Percentiles rank a stretch among this genome's conserved stretches.
Evolutionary conservation across 176 grass and related monocot genomes (phyloP).

Genomic region (Carex pumila): DNA sequence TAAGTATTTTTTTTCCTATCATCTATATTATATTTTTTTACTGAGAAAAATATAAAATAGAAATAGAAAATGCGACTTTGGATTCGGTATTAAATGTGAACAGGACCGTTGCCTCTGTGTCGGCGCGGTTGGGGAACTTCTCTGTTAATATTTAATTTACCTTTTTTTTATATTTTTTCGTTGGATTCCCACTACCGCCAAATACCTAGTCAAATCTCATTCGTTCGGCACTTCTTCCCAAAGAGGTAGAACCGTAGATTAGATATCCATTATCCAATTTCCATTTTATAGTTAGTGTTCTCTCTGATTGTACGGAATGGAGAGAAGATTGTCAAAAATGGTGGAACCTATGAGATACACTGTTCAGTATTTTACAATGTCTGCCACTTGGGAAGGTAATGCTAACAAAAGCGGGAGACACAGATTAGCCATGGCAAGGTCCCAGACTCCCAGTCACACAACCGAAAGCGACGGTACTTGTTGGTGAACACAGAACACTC

Average conservation of each 20-base stretch:
- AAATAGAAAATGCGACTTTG: background rate
- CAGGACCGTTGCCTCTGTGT: background rate
- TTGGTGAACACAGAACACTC: background rate
- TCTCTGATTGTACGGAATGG: background rate
- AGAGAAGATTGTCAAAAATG: background rate
- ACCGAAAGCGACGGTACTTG: background rate
- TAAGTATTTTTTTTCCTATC: constrained; percentile 8
- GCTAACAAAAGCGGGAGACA: background rate
- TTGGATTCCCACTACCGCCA: background rate
- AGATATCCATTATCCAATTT: background rate
- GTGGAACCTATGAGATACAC: background rate
- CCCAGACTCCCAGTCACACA: background rate
- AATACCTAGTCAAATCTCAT: constrained; percentile 1
- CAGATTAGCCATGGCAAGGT: background rate
- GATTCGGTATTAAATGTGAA: background rate
- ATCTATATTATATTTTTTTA: background rate
- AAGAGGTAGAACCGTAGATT: too few species aligned
- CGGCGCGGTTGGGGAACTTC: background rate
- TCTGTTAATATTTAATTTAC: background rate
- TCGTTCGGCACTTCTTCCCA: background rate
- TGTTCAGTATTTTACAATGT: background rate
- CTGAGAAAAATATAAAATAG: background rate
- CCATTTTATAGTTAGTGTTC: background rate
- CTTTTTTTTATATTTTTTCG: background rate
- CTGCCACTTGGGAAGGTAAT: background rate